phyloP scores from a whole-genome alignment of 1,139 yeast genomes.

The Debaryomyces sp. region DNA sequence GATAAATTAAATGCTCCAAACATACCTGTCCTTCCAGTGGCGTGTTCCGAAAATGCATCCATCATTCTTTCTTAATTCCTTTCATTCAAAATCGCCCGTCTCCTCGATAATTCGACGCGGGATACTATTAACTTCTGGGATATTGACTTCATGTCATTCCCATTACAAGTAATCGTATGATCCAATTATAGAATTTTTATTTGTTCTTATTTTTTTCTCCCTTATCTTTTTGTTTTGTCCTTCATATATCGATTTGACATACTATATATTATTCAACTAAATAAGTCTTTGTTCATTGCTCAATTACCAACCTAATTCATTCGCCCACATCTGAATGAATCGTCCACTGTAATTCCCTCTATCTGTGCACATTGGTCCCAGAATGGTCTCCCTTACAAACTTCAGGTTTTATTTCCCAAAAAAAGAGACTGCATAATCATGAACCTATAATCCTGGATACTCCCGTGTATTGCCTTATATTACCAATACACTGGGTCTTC shows the following conservation, averaged over 20 bases:
- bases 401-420: not conserved
- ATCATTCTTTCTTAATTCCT: not conserved
- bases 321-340: not conserved
- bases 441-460: no score
- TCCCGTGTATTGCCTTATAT: no score
- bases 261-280: not conserved
- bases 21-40: not conserved
- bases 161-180: not conserved
- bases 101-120: not conserved
- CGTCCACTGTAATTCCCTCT: no score
- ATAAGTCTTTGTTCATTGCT: not conserved
- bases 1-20: not conserved
- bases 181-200: constrained; percentile 1
- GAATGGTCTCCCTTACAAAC: no score
- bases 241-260: not conserved
- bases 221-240: not conserved
- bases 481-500: not conserved
- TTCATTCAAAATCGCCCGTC: not conserved
- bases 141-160: not conserved
- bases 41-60: not conserved
- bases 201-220: not conserved
- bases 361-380: no score
- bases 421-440: no score
- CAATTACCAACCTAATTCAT: not conserved
- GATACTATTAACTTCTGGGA: not conserved